A percentile compares a stretch with the other conserved stretches of the same genome.
phyloP scores from a whole-genome alignment of 2,329 filamentous ascomycete species.

The Cordyceps farinosa region DNA sequence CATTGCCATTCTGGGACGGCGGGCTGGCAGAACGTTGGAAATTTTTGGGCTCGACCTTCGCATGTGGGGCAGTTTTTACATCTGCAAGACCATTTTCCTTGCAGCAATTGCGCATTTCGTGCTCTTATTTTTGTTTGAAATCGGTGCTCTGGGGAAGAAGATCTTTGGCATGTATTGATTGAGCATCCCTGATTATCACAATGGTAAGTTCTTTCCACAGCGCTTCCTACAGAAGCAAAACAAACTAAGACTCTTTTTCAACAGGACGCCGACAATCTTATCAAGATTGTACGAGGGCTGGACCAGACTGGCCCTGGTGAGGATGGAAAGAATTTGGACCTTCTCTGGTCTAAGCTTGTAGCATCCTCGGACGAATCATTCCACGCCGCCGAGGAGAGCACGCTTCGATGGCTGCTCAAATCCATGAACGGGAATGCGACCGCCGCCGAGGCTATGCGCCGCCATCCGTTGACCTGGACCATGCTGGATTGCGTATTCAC shows the following conservation, averaged over 20 bases:
- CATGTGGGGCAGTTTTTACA: constrained; percentile 14
- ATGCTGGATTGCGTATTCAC: constrained; percentile 59
- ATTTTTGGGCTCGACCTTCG: constrained; percentile 33
- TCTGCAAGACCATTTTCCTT: constrained; percentile 11
- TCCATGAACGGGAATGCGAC: constrained; percentile 49
- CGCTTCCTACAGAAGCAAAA: not conserved
- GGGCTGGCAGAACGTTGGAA: constrained; percentile 44
- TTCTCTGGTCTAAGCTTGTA: constrained; percentile 48
- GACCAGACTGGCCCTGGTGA: constrained; percentile 48
- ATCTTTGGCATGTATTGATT: constrained; percentile 5
- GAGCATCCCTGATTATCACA: not conserved
- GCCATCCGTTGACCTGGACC: constrained; percentile 57
- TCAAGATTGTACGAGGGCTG: constrained; percentile 52
- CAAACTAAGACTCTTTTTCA: not conserved
- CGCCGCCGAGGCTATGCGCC: constrained; percentile 49
- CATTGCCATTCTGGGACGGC: constrained; percentile 25
- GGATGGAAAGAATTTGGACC: constrained; percentile 45
- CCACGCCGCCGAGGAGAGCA: constrained; percentile 53
- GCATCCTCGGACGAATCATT: constrained; percentile 40
- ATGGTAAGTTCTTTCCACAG: not conserved
- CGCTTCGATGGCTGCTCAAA: constrained; percentile 62
- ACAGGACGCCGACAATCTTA: constrained; percentile 39
- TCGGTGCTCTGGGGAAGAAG: not conserved
- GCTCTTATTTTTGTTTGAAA: not conserved
- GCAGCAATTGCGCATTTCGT: not conserved